Conservation (phyloP, 176 grass and related monocot genomes). For the Secale cereale region DNA sequence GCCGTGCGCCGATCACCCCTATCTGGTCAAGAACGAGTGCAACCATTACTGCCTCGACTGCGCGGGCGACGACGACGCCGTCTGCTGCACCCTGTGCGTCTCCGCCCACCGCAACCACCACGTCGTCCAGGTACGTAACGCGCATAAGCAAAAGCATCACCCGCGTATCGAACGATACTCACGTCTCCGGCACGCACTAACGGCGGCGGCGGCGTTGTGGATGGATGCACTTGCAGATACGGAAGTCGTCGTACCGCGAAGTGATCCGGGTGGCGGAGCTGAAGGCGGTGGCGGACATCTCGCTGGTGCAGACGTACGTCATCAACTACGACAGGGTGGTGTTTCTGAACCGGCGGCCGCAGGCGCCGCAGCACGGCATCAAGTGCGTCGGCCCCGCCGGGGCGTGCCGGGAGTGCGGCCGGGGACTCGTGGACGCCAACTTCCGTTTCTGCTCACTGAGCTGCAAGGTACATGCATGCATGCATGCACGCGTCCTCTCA, state of each 20-base stretch:
- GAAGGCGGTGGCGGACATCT: background rate
- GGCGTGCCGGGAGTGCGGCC: background rate
- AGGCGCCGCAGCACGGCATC: background rate
- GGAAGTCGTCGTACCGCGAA: background rate
- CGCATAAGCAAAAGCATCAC: background rate
- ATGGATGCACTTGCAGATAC: background rate
- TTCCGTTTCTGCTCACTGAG: slow-evolving; percentile 69
- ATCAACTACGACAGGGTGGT: background rate
- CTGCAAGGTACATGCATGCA: slow-evolving; percentile 58
- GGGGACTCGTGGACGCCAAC: background rate
- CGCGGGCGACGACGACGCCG: background rate
- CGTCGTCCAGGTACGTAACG: slow-evolving; percentile 22
- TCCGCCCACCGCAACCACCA: background rate
- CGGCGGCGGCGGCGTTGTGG: background rate
- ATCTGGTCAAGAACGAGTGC: background rate
- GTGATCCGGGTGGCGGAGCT: background rate
- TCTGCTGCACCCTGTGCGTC: background rate
- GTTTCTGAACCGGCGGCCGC: slow-evolving; percentile 15
- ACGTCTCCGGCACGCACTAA: background rate
- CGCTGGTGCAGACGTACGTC: slow-evolving; percentile 7
- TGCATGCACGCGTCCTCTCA: background rate
- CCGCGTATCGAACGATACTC: too few relatives aligned
- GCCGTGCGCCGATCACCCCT: background rate
- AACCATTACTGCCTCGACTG: slow-evolving; percentile 26
- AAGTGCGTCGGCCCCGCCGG: background rate